Evolutionary conservation across 208 protist genomes (phyloP).

Genomic region (Leishmania gerbilli): DNA sequence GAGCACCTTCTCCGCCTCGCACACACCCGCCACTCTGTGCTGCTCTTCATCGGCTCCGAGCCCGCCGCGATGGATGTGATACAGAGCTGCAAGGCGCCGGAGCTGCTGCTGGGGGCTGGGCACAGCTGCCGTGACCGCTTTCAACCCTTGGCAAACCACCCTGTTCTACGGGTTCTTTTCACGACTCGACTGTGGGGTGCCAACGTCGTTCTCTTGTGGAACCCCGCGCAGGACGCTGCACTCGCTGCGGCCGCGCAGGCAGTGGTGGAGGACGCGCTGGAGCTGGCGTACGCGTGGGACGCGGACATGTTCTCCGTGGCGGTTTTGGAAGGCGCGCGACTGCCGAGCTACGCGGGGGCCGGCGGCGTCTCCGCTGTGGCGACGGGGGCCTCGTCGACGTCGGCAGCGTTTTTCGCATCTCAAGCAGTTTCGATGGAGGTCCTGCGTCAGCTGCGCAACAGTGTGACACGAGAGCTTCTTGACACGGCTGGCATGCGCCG

Average conservation of each 20-base stretch:
- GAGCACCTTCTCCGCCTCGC: constrained; percentile 74
- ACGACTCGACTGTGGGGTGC: constrained; percentile 72
- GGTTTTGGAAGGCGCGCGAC: constrained; percentile 35
- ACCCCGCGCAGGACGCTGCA: not conserved
- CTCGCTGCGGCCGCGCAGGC: constrained; percentile 4
- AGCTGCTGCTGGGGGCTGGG: constrained; percentile 41
- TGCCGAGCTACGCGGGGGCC: not conserved
- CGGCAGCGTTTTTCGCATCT: constrained; percentile 19
- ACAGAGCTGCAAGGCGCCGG: constrained; percentile 32
- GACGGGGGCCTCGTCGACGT: constrained; percentile 3
- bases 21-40: constrained; percentile 53
- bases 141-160: constrained; percentile 38
- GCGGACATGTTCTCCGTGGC: constrained; percentile 83
- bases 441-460: constrained; percentile 59
- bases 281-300: constrained; percentile 69
- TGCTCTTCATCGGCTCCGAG: constrained; percentile 70
- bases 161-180: constrained; percentile 50
- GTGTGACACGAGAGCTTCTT: constrained; percentile 47
- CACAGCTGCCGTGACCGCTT: constrained; percentile 38
- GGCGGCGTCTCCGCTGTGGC: not conserved
- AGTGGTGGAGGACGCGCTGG: constrained; percentile 67
- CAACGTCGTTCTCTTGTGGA: constrained; percentile 31
- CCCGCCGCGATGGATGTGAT: constrained; percentile 45
- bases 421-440: constrained; percentile 52
- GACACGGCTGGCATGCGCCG: constrained; percentile 35